phyloP scores from a whole-genome alignment of 306 rosid species.

The Castanea sativa region DNA sequence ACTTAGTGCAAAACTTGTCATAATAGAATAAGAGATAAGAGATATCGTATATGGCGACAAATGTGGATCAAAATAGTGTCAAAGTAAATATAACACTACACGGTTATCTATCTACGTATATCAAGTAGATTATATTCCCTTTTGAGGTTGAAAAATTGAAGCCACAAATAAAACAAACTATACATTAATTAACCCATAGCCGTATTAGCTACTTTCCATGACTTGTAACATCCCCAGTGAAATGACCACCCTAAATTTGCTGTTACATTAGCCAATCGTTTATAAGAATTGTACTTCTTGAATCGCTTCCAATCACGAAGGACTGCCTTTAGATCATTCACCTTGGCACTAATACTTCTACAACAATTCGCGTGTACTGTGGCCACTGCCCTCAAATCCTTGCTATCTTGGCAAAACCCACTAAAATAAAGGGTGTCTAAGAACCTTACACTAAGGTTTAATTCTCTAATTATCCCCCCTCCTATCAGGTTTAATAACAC shows the following conservation, averaged over 20 bases:
- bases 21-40: too few relatives aligned
- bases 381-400: conserved; percentile 45
- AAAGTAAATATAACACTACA: too few relatives aligned
- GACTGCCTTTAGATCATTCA: conserved; percentile 36
- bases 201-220: conserved; percentile 35
- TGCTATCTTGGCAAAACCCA: conserved; percentile 81
- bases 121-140: too few relatives aligned
- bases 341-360: conserved; percentile 60
- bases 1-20: too few relatives aligned
- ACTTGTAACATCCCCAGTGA: conserved; percentile 39
- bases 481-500: conserved; percentile 40
- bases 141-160: background rate
- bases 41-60: too few relatives aligned
- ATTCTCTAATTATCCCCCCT: conserved; percentile 29
- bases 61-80: too few relatives aligned
- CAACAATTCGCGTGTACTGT: conserved; percentile 87
- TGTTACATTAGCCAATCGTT: conserved; percentile 11
- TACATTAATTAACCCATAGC: background rate
- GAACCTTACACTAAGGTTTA: conserved; percentile 63
- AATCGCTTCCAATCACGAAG: conserved; percentile 74
- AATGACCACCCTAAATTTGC: conserved; percentile 36
- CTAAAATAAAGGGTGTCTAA: conserved; percentile 71
- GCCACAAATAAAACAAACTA: background rate
- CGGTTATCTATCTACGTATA: too few relatives aligned
- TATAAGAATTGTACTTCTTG: conserved; percentile 15